phyloP scores from a whole-genome alignment of 192 early-diverging fungal genomes.

The Podila verticillata region DNA sequence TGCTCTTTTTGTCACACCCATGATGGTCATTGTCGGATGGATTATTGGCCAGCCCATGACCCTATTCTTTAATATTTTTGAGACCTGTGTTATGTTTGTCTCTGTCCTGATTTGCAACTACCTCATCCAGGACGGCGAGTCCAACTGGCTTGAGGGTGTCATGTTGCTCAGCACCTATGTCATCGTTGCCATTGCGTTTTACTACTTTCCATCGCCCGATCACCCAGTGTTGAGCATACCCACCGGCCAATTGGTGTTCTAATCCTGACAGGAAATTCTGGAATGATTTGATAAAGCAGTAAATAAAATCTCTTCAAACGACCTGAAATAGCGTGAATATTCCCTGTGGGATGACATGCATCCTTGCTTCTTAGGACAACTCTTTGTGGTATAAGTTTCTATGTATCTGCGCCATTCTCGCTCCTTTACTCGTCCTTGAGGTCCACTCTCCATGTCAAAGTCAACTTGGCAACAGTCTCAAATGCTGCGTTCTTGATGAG shows the following conservation, averaged over 20 bases:
- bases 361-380: no score
- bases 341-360: no score
- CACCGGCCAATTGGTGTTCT: no score
- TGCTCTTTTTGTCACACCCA: conserved; percentile 77
- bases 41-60: conserved; percentile 82
- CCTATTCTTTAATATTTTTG: conserved; percentile 84
- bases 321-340: no score
- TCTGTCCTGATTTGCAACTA: conserved; percentile 83
- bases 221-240: neutral
- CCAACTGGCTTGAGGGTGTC: conserved; percentile 93
- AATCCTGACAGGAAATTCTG: no score
- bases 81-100: conserved; percentile 85
- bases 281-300: no score
- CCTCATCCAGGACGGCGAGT: conserved; percentile 84
- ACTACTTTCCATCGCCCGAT: conserved; percentile 65
- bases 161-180: conserved; percentile 84
- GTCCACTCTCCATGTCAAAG: conserved; percentile 57
- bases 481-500: conserved; percentile 60
- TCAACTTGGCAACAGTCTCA: conserved; percentile 58
- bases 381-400: no score
- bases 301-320: no score
- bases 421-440: conserved; percentile 38
- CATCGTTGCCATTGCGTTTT: conserved; percentile 88
- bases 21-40: conserved; percentile 85
- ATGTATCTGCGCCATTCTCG: neutral